These are phyloP conservation scores for Cryptococcus sp. DNA, from an alignment of 1,284 basidiomycete species.

Conservation along the genomic window DNA sequence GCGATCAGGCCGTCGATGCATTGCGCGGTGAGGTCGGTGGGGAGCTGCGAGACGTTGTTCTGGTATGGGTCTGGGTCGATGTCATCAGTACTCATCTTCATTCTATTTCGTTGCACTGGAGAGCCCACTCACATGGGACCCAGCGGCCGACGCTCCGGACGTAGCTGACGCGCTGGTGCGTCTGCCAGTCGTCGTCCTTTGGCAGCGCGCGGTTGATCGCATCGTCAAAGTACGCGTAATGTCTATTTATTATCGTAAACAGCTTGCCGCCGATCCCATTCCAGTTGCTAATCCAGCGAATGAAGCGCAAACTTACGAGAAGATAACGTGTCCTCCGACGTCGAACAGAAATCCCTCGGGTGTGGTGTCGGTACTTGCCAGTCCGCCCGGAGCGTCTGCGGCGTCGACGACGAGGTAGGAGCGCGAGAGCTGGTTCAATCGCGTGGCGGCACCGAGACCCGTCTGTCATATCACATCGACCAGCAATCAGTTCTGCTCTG, in stretches of 20 bases:
- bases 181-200: conserved; percentile 57
- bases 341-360: conserved; percentile 60
- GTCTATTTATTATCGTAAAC: conserved; percentile 26
- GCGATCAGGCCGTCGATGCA: conserved; percentile 60
- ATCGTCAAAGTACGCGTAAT: conserved; percentile 60
- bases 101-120: background rate
- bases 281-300: background rate
- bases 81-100: background rate
- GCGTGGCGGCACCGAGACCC: conserved; percentile 59
- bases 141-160: conserved; percentile 57
- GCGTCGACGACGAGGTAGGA: conserved; percentile 56
- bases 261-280: too few species aligned
- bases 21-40: conserved; percentile 56
- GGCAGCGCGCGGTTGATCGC: conserved; percentile 57
- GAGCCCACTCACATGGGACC: conserved; percentile 55
- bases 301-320: conserved; percentile 43
- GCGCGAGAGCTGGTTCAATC: conserved; percentile 55
- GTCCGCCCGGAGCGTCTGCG: conserved; percentile 55
- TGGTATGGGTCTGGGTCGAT: conserved; percentile 43
- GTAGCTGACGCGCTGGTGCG: conserved; percentile 60
- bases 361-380: conserved; percentile 58
- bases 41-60: conserved; percentile 59
- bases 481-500: too few species aligned
- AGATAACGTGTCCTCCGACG: conserved; percentile 61
- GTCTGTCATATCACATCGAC: conserved; percentile 43